Conservation (phyloP, 768 basidiomycete genomes). For the Basidioascus undulatus region DNA sequence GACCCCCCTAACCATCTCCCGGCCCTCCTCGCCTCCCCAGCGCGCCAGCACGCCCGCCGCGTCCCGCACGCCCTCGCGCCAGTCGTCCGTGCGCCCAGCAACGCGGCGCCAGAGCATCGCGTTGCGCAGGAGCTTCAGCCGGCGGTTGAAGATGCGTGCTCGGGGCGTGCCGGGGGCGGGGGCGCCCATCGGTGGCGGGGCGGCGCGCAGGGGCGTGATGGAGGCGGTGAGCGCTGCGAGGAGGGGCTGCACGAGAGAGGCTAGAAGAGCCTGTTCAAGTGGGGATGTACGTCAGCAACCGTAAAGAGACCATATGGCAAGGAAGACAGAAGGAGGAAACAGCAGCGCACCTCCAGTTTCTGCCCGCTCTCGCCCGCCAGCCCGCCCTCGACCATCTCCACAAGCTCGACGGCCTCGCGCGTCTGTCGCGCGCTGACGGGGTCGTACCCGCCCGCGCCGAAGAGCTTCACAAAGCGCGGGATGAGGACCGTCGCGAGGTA, state of each 20-base stretch:
- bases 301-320: neutral
- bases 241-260: conserved; percentile 29
- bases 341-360: conserved; percentile 21
- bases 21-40: no score
- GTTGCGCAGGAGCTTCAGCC: conserved; percentile 48
- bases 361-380: conserved; percentile 30
- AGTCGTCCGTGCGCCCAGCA: no score
- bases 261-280: conserved; percentile 31
- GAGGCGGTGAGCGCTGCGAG: conserved; percentile 29
- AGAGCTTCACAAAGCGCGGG: conserved; percentile 42
- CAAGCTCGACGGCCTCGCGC: conserved; percentile 39
- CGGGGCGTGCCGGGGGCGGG: conserved; percentile 52
- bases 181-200: conserved; percentile 32
- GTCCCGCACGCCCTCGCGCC: conserved; percentile 33
- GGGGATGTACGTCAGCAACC: neutral
- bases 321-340: neutral
- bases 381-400: conserved; percentile 56
- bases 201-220: conserved; percentile 26
- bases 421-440: conserved; percentile 47
- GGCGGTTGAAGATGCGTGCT: conserved; percentile 37
- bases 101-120: conserved; percentile 55
- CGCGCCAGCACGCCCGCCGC: no score
- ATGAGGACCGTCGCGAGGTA: conserved; percentile 68
- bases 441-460: conserved; percentile 63
- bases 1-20: conserved; percentile 30